Conservation (phyloP, 176 grass and related monocot species). For the Oryza nivara region DNA sequence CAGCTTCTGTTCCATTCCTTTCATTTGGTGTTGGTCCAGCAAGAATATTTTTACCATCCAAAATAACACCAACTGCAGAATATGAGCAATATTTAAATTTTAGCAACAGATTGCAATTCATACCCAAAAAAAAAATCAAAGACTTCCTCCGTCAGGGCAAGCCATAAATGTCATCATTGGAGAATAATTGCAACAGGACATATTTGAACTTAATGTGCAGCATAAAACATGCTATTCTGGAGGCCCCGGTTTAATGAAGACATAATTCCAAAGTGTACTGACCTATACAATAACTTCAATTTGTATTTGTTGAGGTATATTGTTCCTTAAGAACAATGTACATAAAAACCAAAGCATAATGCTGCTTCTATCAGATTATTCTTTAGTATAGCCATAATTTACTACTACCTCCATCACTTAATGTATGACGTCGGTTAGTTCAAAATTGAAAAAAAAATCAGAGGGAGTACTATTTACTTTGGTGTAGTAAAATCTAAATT, state of each 20-base stretch:
- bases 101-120: neutral
- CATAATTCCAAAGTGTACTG: neutral
- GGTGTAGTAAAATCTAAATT: neutral
- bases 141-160: neutral
- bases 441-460: too few species aligned
- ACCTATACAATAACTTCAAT: neutral
- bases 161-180: neutral
- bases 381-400: neutral
- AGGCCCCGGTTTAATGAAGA: neutral
- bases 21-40: slow-evolving; percentile 23
- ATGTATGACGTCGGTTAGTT: too few species aligned
- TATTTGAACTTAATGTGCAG: slow-evolving; percentile 2
- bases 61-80: slow-evolving; percentile 57
- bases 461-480: neutral
- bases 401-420: neutral
- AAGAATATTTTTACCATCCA: slow-evolving; percentile 50
- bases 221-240: slow-evolving; percentile 29
- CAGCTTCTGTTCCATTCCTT: slow-evolving; percentile 49
- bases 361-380: slow-evolving; percentile 8
- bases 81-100: slow-evolving; percentile 29
- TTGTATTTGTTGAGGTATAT: neutral
- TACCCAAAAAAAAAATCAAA: slow-evolving; percentile 11
- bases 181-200: neutral
- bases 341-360: neutral
- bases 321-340: neutral